Evolutionary conservation across 352 stramenopile genomes (phyloP), one percentile per base, ranked within the genome.

Genomic region (Hyaloperonospora brassicae): DNA sequence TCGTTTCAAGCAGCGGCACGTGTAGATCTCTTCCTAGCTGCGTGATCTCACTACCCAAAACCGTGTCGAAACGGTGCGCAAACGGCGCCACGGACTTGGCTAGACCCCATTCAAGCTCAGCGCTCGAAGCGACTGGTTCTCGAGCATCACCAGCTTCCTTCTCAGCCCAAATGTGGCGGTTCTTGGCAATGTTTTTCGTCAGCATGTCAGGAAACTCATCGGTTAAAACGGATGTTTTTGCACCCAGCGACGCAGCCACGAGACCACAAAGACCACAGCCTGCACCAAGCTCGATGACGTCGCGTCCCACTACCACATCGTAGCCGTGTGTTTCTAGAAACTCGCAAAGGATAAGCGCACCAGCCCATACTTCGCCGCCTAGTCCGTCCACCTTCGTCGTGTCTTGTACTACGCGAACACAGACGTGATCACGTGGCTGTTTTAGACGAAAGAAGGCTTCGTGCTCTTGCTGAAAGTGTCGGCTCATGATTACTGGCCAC

Each of bases 21-120:
- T 85, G 74, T 14, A 78, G 47, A 39, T 56, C 54, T 34, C 74
- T 56, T 0, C 74, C 74, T 24, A 85, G 23, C 52, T 85, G 74
- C 5, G 74, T 85, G 57, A 82, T 72, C 47, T 85, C 74, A 52
- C 74, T 85, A 40, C 74, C 74, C n/a, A 85, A 23, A 52, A 85
- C 47, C 7, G 74, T 66, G 61, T 85, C 74, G 44, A 81, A 85
- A 25, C 67, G 60, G 47, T 54, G 48, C 1, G 21, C 34, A 30
- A 70, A 81, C 23, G 66, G 64, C 30, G 42, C 25, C 17, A 79
- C 61, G 35, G 68, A 64, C 1, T 66, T 43, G 5, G 35, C 21
- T 2, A 68, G 51, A 12, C 64, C 64, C 61, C 70, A 77, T 43
- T 79, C 67, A 9, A 84, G 52, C 44, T 62, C 60, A 1, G 52